Percentiles rank a stretch among this genome's conserved stretches.
These are phyloP conservation scores for Syzygium malaccense DNA, from an alignment of 441 rosid genomes.

Conservation along the genomic window DNA sequence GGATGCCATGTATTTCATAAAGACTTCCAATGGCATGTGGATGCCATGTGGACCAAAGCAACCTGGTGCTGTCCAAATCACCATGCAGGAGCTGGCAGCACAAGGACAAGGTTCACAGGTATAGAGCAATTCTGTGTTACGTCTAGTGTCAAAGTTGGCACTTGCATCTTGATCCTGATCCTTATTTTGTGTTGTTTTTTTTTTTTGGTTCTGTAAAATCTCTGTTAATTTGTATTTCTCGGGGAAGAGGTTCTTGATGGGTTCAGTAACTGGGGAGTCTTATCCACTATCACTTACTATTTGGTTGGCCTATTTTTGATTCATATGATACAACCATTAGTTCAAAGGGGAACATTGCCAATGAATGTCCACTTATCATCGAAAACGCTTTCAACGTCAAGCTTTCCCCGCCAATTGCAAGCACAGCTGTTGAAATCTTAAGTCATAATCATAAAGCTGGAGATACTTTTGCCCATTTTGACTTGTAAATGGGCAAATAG, in stretches of 20 bases:
- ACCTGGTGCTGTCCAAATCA: constrained; percentile 72
- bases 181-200: background rate
- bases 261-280: background rate
- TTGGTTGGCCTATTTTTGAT: background rate
- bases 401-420: background rate
- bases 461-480: background rate
- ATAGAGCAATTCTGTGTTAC: background rate
- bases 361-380: background rate
- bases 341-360: background rate
- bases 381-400: background rate
- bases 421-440: background rate
- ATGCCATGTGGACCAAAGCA: constrained; percentile 97
- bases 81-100: constrained; percentile 89
- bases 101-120: constrained; percentile 82
- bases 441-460: background rate
- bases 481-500: background rate
- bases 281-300: background rate
- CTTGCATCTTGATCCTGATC: background rate
- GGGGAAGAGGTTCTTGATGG: background rate
- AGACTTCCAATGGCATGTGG: constrained; percentile 68
- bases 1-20: constrained; percentile 88
- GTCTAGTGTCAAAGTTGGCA: background rate
- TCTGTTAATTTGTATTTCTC: background rate
- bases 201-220: background rate
- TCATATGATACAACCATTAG: background rate